Conservation (phyloP, 2,329 filamentous ascomycete species). For the Myotisia sp. region DNA sequence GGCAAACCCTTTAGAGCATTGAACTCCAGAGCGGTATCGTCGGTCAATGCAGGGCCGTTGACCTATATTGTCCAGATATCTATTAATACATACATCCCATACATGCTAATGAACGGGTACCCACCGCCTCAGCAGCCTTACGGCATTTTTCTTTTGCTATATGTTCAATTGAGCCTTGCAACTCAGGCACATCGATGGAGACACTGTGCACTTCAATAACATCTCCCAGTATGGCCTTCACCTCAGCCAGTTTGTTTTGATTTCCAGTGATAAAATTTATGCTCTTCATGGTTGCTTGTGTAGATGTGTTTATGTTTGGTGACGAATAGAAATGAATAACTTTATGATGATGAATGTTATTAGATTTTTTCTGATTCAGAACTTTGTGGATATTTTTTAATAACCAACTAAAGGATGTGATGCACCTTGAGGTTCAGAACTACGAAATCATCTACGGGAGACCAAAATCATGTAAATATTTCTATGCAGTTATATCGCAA, state of each 20-base stretch:
- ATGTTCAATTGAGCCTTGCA: constrained; percentile 85
- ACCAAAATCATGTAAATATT: too few relatives aligned
- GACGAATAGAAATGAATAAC: too few relatives aligned
- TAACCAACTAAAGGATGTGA: too few relatives aligned
- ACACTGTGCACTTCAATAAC: constrained; percentile 59
- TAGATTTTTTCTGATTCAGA: too few relatives aligned
- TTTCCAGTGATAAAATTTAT: constrained; percentile 97
- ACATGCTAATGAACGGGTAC: constrained; percentile 13
- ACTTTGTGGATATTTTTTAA: too few relatives aligned
- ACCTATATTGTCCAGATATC: constrained; percentile 37
- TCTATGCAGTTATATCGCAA: too few relatives aligned
- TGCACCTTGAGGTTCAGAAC: too few relatives aligned
- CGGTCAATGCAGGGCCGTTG: constrained; percentile 76
- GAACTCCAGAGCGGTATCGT: constrained; percentile 92
- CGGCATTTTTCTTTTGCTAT: constrained; percentile 79
- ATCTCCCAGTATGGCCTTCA: constrained; percentile 68
- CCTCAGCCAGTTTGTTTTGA: constrained; percentile 81
- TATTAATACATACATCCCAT: background rate
- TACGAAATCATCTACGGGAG: too few relatives aligned
- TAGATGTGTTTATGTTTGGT: too few relatives aligned
- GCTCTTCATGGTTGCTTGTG: constrained; percentile 35
- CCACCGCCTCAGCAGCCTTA: constrained; percentile 62
- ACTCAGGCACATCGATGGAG: constrained; percentile 67
- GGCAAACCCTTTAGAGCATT: constrained; percentile 80
- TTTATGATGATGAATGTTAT: too few relatives aligned